phyloP scores from a whole-genome alignment of 1,284 basidiomycete species.

The Cryptococcus sp. region DNA sequence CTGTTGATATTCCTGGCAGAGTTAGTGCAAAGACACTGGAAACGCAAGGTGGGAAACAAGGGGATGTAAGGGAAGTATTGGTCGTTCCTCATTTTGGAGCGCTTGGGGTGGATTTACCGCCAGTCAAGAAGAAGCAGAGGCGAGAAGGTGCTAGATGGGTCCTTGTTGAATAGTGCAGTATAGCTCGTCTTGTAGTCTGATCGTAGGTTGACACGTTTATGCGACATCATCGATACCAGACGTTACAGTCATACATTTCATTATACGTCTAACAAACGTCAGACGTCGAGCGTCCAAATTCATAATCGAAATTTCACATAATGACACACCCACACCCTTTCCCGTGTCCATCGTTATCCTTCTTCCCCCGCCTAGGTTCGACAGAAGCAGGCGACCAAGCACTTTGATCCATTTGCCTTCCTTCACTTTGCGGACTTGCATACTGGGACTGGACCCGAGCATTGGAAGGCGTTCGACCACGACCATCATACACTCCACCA shows the following conservation, averaged over 20 bases:
- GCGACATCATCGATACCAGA: too few species aligned
- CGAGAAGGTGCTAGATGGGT: slow-evolving; percentile 49
- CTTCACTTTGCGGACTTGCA: neutral
- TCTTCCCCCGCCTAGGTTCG: neutral
- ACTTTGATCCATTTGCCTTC: neutral
- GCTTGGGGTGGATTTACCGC: slow-evolving; percentile 76
- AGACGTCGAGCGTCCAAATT: neutral
- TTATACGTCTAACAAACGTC: too few species aligned
- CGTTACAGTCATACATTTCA: too few species aligned
- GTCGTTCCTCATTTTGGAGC: slow-evolving; percentile 78
- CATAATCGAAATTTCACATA: slow-evolving; percentile 7
- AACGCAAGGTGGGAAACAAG: slow-evolving; percentile 38
- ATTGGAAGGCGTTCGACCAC: neutral
- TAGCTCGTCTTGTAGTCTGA: too few species aligned
- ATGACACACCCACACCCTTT: slow-evolving; percentile 23
- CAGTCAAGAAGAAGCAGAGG: slow-evolving; percentile 57
- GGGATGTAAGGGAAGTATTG: slow-evolving; percentile 53
- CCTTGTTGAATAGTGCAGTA: slow-evolving; percentile 20
- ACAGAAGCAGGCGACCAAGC: neutral
- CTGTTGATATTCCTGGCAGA: slow-evolving; percentile 59
- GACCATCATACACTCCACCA: neutral
- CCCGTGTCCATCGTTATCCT: slow-evolving; percentile 11
- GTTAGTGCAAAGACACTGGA: neutral
- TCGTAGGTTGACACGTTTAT: too few species aligned
- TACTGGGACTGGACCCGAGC: neutral